phyloP scores from a whole-genome alignment of 2,329 filamentous ascomycete genomes.

The Fusarium subglutinans region DNA sequence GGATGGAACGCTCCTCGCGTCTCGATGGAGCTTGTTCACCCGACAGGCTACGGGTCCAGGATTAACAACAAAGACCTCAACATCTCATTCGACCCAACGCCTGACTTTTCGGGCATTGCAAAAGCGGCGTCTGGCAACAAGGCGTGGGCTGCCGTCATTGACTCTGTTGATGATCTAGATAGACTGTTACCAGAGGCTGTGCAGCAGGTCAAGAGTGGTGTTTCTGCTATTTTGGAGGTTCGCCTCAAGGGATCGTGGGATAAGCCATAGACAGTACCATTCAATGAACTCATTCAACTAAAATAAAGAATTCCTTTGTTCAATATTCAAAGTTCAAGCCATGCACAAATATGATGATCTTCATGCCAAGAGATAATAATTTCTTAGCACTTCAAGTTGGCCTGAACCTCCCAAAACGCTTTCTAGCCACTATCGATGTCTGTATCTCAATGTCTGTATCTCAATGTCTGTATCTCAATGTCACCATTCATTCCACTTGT shows the following conservation, averaged over 20 bases:
- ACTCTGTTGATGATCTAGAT: background rate
- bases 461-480: background rate
- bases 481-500: fast-evolving
- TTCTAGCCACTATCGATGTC: too few species aligned
- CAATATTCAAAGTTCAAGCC: background rate
- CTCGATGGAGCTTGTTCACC: constrained; percentile 65
- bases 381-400: background rate
- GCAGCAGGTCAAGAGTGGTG: background rate
- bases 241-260: background rate
- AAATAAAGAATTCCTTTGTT: fast-evolving
- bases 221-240: background rate
- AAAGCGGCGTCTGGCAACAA: constrained; percentile 63
- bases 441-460: background rate
- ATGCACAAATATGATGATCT: background rate
- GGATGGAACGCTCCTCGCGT: constrained; percentile 66
- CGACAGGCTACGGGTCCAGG: constrained; percentile 60
- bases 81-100: constrained; percentile 66
- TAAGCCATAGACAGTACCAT: background rate
- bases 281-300: too few species aligned
- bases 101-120: constrained; percentile 67
- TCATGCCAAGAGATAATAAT: too few species aligned
- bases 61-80: constrained; percentile 67
- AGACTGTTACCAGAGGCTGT: background rate
- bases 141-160: background rate
- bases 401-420: too few species aligned